phyloP scores from a whole-genome alignment of 768 basidiomycete genomes.

The Suillus sp. region DNA sequence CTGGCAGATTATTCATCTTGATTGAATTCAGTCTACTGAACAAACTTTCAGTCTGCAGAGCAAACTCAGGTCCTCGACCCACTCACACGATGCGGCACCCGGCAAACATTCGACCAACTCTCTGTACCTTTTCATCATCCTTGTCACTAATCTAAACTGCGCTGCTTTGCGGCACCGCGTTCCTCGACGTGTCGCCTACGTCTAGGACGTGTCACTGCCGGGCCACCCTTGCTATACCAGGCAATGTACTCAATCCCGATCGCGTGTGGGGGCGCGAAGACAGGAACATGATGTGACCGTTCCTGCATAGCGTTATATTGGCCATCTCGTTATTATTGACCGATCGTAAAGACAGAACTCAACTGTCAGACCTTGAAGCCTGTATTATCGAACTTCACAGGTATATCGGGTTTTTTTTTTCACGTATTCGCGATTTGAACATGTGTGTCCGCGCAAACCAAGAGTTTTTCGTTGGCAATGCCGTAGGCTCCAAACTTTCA shows the following conservation, averaged over 20 bases:
- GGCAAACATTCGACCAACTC: too few species aligned
- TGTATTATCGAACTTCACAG: slow-evolving; percentile 9
- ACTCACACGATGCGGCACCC: slow-evolving; percentile 16
- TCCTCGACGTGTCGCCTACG: slow-evolving; percentile 18
- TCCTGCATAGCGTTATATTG: slow-evolving; percentile 11
- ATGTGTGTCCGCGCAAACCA: slow-evolving; percentile 3
- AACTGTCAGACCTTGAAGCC: slow-evolving; percentile 10
- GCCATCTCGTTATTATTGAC: slow-evolving; percentile 16
- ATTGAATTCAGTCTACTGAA: slow-evolving; percentile 1
- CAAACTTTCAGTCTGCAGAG: too few species aligned
- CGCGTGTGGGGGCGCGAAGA: background rate
- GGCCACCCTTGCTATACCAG: too few species aligned
- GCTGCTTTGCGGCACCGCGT: slow-evolving; percentile 25
- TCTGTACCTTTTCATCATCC: too few species aligned
- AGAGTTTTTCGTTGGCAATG: slow-evolving; percentile 4
- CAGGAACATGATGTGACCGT: slow-evolving; percentile 11
- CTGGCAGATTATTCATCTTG: slow-evolving; percentile 19
- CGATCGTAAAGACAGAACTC: slow-evolving; percentile 13
- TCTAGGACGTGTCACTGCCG: too few species aligned
- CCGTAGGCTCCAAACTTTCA: slow-evolving; percentile 8
- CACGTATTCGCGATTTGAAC: background rate
- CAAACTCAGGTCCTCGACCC: too few species aligned
- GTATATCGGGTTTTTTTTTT: background rate
- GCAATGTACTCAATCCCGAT: slow-evolving; percentile 4
- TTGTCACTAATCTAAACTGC: too few species aligned